A percentile compares a stretch with the other conserved stretches of the same genome.
These are phyloP conservation scores for Jatropha podagrica DNA, from an alignment of 441 rosid species.

Conservation along the genomic window DNA sequence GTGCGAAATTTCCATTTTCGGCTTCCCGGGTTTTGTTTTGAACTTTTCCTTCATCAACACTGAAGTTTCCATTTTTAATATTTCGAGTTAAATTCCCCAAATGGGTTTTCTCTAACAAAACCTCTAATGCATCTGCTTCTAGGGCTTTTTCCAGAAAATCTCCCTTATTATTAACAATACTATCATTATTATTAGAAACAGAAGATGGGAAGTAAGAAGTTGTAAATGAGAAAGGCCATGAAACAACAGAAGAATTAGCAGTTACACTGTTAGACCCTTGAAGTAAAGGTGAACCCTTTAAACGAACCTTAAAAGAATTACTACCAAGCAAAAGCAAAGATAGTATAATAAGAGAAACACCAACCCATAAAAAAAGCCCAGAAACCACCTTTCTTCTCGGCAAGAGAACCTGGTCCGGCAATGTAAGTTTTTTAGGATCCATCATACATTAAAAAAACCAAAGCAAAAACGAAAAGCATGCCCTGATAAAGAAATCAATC, in stretches of 20 bases:
- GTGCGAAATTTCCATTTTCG: constrained; percentile 28
- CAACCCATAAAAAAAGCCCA: constrained; percentile 49
- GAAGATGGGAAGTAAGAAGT: constrained; percentile 9
- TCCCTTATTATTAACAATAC: not conserved
- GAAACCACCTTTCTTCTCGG: constrained; percentile 43
- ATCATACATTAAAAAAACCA: constrained; percentile 15
- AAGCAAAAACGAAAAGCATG: not conserved
- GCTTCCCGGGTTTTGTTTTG: constrained; percentile 25
- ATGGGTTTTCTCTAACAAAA: constrained; percentile 17
- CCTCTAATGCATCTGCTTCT: not conserved
- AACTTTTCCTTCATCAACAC: constrained; percentile 22
- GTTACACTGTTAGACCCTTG: constrained; percentile 38
- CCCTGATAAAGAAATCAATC: not conserved
- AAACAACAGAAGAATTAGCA: constrained; percentile 33
- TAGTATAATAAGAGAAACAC: constrained; percentile 44
- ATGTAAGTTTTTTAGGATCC: constrained; percentile 44
- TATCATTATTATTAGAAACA: not conserved
- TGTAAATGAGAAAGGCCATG: constrained; percentile 38
- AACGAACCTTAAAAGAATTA: constrained; percentile 42
- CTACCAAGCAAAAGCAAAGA: constrained; percentile 41
- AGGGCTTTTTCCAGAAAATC: not conserved
- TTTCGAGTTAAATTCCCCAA: constrained; percentile 23
- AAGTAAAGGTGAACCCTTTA: constrained; percentile 40
- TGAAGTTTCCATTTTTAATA: constrained; percentile 28
- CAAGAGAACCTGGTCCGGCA: constrained; percentile 49